These are phyloP conservation scores for Phylloporus sp. DNA, from an alignment of 768 basidiomycete genomes.

Conservation along the genomic window DNA sequence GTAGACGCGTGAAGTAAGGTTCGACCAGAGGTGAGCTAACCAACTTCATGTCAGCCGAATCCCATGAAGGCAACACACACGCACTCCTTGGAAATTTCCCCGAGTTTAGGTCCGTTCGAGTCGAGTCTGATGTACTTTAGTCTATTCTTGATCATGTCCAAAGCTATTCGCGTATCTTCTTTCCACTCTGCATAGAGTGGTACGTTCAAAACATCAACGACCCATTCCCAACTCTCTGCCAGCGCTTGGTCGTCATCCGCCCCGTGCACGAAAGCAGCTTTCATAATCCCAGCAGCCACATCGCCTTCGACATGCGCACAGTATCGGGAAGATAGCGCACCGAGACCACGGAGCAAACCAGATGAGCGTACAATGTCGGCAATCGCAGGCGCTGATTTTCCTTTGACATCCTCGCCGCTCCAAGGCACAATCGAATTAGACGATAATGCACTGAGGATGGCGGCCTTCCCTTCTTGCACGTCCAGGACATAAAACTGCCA, in stretches of 20 bases:
- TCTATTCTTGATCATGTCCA: conserved; percentile 71
- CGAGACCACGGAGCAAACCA: conserved; percentile 54
- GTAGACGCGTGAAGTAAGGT: conserved; percentile 85
- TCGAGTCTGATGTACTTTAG: conserved; percentile 80
- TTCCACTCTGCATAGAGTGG: conserved; percentile 84
- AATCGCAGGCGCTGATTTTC: conserved; percentile 59
- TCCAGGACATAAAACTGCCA: conserved; percentile 97
- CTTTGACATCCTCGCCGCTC: conserved; percentile 53
- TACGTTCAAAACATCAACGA: conserved; percentile 87
- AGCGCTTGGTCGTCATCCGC: conserved; percentile 46
- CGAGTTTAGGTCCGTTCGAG: conserved; percentile 74
- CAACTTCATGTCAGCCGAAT: conserved; percentile 6
- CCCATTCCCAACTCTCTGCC: conserved; percentile 64
- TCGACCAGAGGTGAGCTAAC: conserved; percentile 81
- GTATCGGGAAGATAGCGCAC: conserved; percentile 59
- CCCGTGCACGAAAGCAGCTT: conserved; percentile 56
- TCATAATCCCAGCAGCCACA: conserved; percentile 69
- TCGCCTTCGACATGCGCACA: conserved; percentile 57
- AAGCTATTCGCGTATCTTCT: conserved; percentile 68
- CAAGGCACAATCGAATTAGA: conserved; percentile 45
- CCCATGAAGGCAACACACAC: conserved; percentile 26
- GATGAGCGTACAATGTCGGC: conserved; percentile 55
- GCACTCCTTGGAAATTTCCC: conserved; percentile 70
- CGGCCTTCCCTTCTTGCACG: conserved; percentile 52
- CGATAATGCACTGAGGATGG: conserved; percentile 37